phyloP scores from a whole-genome alignment of 306 rosid species.

The Quercus agrifolia region DNA sequence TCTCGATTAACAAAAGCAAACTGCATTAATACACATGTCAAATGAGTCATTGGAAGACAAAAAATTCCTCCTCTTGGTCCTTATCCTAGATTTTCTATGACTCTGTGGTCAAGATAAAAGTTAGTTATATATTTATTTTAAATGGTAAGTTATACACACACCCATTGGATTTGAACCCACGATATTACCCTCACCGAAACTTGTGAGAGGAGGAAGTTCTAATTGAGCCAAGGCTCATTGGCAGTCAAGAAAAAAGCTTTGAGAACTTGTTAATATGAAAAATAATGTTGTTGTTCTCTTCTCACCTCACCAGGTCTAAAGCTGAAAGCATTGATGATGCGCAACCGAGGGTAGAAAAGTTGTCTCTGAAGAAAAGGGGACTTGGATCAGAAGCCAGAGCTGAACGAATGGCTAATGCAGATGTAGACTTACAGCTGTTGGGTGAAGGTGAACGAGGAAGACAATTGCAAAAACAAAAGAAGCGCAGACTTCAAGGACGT shows the following conservation, averaged over 20 bases:
- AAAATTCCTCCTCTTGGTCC: background rate
- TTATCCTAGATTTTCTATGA: background rate
- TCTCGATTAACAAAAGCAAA: background rate
- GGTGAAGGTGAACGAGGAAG: conserved; percentile 80
- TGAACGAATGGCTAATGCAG: conserved; percentile 72
- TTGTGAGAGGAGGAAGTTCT: too few species aligned
- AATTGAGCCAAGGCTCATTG: too few species aligned
- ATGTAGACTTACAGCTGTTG: conserved; percentile 73
- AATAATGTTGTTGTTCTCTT: conserved; percentile 5
- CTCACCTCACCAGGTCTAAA: conserved; percentile 26
- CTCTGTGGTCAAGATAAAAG: background rate
- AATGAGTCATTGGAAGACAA: background rate
- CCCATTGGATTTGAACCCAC: too few species aligned
- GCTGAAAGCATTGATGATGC: conserved; percentile 32
- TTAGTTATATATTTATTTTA: too few species aligned
- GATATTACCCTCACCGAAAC: too few species aligned
- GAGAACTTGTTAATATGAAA: background rate
- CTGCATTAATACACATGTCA: background rate
- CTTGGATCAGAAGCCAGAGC: conserved; percentile 65
- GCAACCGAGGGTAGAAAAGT: conserved; percentile 41
- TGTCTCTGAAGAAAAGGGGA: conserved; percentile 54
- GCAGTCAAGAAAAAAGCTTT: background rate
- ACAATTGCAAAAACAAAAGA: conserved; percentile 82
- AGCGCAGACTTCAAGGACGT: conserved; percentile 80
- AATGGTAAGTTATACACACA: too few species aligned